Conservation (phyloP, 345 rosid species). For the Rhizophora mangle region DNA sequence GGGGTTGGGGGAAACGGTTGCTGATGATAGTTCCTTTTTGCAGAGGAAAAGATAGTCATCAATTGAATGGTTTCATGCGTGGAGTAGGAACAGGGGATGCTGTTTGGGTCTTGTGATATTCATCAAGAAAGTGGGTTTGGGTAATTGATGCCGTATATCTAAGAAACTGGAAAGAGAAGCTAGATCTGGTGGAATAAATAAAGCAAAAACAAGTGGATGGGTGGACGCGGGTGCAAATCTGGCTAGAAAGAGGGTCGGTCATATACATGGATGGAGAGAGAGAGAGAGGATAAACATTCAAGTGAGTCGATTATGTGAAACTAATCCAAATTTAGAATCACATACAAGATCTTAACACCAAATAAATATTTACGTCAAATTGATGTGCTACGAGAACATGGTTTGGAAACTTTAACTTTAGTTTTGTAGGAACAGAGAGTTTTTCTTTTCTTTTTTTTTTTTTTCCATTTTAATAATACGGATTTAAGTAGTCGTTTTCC, state of each 20-base stretch:
- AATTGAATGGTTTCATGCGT: constrained; percentile 61
- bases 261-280: too few species aligned
- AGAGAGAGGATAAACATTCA: too few species aligned
- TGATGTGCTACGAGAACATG: too few species aligned
- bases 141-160: not conserved
- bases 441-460: too few species aligned
- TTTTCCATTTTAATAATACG: too few species aligned
- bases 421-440: too few species aligned
- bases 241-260: constrained; percentile 1
- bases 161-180: constrained; percentile 16
- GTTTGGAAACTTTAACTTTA: too few species aligned
- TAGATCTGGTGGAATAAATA: constrained; percentile 34
- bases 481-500: too few species aligned
- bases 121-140: constrained; percentile 37
- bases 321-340: too few species aligned
- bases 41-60: constrained; percentile 39
- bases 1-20: not conserved
- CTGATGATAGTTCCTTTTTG: constrained; percentile 32
- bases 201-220: not conserved
- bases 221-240: constrained; percentile 1
- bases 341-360: too few species aligned
- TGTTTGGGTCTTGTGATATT: constrained; percentile 53
- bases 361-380: too few species aligned
- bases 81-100: constrained; percentile 14
- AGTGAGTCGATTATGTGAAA: too few species aligned